Base-by-base conservation (phyloP, 257 asterid species). In the Plectranthus barbatus region DNA sequence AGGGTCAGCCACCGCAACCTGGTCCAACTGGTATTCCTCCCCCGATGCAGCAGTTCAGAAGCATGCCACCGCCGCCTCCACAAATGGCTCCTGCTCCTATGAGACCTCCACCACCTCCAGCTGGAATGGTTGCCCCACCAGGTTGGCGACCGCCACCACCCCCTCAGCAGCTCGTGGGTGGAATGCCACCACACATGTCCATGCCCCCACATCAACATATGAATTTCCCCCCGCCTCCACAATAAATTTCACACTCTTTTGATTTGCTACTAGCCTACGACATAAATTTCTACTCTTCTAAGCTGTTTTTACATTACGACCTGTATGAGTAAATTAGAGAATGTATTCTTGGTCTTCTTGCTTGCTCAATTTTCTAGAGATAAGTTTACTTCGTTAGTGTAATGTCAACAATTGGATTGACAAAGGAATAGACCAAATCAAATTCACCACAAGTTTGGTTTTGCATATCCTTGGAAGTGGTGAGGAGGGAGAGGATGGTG, bases 61-160 rank as follows among this genome's bases (percentile, higher is more conserved):
- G 83, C 62, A 80, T 83, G 95, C 89, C 96, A 7, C 98, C 96
- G 1, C 93, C 86, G 0, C 76, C 96, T 40, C 88, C 75, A 26
- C 95, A 90, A 58, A 56, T 69, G 59, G 76, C 76, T 63, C 86
- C 75, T 4, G 72, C 62, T 33, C 61, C 79, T 5, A 34, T 60
- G 4, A 79, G 95, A 79, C 95, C 95, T n/a, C 97, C 91, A 13
- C 96, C 95, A 5, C 83, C 88, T 24, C 94, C 96, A 26, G 62
- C 79, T 1, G 94, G 91, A 67, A 72, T 88, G 74, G 76, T 7
- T 58, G 79, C 84, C 19, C 95, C 89, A 12, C 81, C 83, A 31
- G 74, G 73, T 13, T 86, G 96, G 95, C 76, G 92, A 71, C 90
- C 88, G 7, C 95, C 92, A 1, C 96, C 96, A 0, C 93, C 95